Evolutionary conservation across 345 rosid genomes (phyloP).

Genomic region (Mercurialis annua): DNA sequence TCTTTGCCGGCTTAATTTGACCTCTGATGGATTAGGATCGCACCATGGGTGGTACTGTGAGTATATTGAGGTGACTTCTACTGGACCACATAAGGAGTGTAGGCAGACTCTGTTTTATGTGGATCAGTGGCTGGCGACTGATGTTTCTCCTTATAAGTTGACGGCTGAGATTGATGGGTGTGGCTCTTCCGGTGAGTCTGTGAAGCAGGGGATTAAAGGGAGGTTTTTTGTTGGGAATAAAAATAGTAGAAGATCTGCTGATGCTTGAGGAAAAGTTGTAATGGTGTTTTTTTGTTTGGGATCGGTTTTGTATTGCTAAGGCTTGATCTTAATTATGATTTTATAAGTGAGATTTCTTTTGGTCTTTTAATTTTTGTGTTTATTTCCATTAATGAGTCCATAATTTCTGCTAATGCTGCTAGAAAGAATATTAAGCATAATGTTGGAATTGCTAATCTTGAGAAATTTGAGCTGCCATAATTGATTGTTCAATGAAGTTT

Average conservation of each 20-base stretch:
- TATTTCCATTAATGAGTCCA: too few species aligned
- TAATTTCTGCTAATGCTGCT: too few species aligned
- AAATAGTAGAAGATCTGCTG: background rate
- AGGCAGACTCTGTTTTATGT: slow-evolving; percentile 32
- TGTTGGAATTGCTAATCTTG: too few species aligned
- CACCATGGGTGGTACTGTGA: slow-evolving; percentile 56
- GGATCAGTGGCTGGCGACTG: slow-evolving; percentile 41
- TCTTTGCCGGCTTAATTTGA: slow-evolving; percentile 44
- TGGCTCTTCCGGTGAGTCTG: background rate
- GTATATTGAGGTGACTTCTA: slow-evolving; percentile 42
- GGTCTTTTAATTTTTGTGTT: too few species aligned
- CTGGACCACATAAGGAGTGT: slow-evolving; percentile 34
- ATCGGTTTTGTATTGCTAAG: too few species aligned
- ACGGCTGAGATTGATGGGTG: slow-evolving; percentile 37
- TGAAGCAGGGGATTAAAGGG: background rate
- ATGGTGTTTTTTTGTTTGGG: too few species aligned
- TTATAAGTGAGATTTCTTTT: too few species aligned
- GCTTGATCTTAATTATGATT: too few species aligned
- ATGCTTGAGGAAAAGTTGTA: background rate
- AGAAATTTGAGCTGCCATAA: too few species aligned
- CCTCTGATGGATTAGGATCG: slow-evolving; percentile 43
- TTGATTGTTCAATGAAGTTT: too few species aligned
- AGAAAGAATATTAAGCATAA: too few species aligned
- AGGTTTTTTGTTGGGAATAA: slow-evolving; percentile 2
- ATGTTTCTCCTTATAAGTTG: slow-evolving; percentile 29